Conservation (phyloP, 2,329 filamentous ascomycete species). For the Aulographum hederae region DNA sequence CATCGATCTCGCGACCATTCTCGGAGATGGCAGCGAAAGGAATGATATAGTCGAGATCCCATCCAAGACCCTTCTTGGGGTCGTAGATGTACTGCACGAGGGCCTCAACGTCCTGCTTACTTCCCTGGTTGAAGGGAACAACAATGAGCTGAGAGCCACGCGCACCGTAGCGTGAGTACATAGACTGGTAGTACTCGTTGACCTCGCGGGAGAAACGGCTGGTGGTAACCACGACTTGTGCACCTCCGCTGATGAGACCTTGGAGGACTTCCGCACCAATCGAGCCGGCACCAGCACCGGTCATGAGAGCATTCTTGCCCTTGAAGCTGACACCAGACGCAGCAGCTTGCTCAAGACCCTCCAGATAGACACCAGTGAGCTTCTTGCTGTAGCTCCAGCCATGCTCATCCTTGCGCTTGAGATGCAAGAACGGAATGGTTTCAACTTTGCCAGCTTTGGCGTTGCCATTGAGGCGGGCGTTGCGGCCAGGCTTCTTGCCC, state of each 20-base stretch:
- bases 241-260: conserved; percentile 88
- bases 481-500: conserved; percentile 37
- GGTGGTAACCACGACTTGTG: conserved; percentile 91
- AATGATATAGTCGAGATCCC: conserved; percentile 92
- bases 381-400: conserved; percentile 99
- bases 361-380: conserved; percentile 80
- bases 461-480: conserved; percentile 30
- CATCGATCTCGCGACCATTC: conserved; percentile 93
- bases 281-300: conserved; percentile 89
- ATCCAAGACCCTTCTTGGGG: conserved; percentile 85
- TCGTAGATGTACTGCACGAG: conserved; percentile 95
- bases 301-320: conserved; percentile 95
- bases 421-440: conserved; percentile 91
- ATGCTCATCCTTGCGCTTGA: conserved; percentile 84
- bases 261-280: conserved; percentile 95
- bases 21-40: conserved; percentile 96
- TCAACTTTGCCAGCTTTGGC: conserved; percentile 77
- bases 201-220: conserved; percentile 93
- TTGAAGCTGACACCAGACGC: conserved; percentile 77
- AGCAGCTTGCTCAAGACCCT: conserved; percentile 78
- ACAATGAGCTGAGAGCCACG: conserved; percentile 93
- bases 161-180: conserved; percentile 89
- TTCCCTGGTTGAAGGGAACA: conserved; percentile 97
- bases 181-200: conserved; percentile 97
- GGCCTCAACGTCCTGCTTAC: conserved; percentile 92